Conservation (phyloP, 2,329 filamentous ascomycete species). For the Ilyonectria robusta region DNA sequence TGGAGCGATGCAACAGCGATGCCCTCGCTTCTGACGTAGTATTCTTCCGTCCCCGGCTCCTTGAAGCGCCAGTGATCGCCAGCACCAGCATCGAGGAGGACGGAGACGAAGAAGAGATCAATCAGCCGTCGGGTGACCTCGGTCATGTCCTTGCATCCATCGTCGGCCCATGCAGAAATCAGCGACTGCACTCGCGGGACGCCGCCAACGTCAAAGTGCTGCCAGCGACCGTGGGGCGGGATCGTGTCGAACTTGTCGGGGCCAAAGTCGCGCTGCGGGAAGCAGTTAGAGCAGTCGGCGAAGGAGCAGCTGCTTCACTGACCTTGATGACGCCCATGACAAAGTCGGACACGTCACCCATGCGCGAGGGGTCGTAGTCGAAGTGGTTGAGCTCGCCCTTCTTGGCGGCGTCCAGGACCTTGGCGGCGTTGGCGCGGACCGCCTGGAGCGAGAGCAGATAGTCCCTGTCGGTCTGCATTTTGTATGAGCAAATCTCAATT, state of each 20-base stretch:
- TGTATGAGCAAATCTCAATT: background rate
- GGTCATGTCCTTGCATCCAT: slow-evolving; percentile 51
- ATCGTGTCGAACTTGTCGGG: slow-evolving; percentile 62
- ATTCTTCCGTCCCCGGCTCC: slow-evolving; percentile 54
- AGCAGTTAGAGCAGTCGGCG: background rate
- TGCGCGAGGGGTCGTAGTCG: slow-evolving; percentile 54
- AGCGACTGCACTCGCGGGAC: slow-evolving; percentile 63
- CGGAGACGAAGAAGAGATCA: slow-evolving; percentile 73
- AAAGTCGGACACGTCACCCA: slow-evolving; percentile 58
- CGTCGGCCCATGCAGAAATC: slow-evolving; percentile 60
- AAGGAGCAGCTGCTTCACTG: slow-evolving; percentile 10
- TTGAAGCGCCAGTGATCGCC: slow-evolving; percentile 63
- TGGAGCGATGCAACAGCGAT: slow-evolving; percentile 65
- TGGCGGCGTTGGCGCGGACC: slow-evolving; percentile 53
- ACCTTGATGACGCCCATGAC: slow-evolving; percentile 61
- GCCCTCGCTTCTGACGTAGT: slow-evolving; percentile 62
- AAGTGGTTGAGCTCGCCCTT: slow-evolving; percentile 58
- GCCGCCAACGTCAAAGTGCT: slow-evolving; percentile 73
- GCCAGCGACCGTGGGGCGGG: slow-evolving; percentile 71
- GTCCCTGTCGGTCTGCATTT: slow-evolving; percentile 31
- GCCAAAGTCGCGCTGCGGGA: slow-evolving; percentile 63
- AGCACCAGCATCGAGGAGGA: slow-evolving; percentile 69
- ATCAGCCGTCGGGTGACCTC: slow-evolving; percentile 68
- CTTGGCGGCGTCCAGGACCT: slow-evolving; percentile 54
- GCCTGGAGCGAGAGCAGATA: slow-evolving; percentile 55